Base-by-base conservation (phyloP, 2,329 filamentous ascomycete genomes). In the Hyphodiscus sp. region DNA sequence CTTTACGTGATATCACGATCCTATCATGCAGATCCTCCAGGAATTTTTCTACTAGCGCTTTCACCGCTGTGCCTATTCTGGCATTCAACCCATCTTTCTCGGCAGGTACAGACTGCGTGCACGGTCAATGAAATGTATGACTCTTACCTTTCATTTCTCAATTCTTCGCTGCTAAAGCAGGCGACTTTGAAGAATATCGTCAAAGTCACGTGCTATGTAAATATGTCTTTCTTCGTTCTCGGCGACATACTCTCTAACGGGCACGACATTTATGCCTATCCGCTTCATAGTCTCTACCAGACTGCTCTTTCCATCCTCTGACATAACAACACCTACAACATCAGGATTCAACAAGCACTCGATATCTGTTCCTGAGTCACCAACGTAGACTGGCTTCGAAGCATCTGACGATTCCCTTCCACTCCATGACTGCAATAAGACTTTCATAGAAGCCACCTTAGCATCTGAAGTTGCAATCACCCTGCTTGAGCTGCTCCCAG, bases 351-450 rank as follows among this genome's bases (percentile, higher is more conserved):
- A 54, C 26, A 68, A 56, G 46, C 65, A 67, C 51, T 65, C 65
- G 4, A 68, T 49, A 48, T 68, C 67, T 26, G 63, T 67, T 9
- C 52, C 53, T 2, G 63, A 65, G 54, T 68, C 67, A 2, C 67
- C 67, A 43, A 67, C 55, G 54, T 68, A 68, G 2, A 67, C 48
- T 2, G 60, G 29, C 18, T 48, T 50, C 2, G 38, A 47, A 20
- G 44, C 8, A 13, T 20, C 20, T 20, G 42, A 46, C 13, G 15
- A 13, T 1, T 5, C 16, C 20, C 18, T 48, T 10, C 44, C 42
- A 9, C 23, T 33, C 59, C 58, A 60, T 4, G 15, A 13, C 8
- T 52, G 16, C 18, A 63, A 11, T 20, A 64, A 23, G 11, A 50
- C 41, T 10, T 51, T 57, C 63, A 65, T 62, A 1, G 59, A 54